Evolutionary conservation across 768 basidiomycete species (phyloP), one percentile per base, ranked within the genome.

Genomic region (Rhodotorula paludigena): DNA sequence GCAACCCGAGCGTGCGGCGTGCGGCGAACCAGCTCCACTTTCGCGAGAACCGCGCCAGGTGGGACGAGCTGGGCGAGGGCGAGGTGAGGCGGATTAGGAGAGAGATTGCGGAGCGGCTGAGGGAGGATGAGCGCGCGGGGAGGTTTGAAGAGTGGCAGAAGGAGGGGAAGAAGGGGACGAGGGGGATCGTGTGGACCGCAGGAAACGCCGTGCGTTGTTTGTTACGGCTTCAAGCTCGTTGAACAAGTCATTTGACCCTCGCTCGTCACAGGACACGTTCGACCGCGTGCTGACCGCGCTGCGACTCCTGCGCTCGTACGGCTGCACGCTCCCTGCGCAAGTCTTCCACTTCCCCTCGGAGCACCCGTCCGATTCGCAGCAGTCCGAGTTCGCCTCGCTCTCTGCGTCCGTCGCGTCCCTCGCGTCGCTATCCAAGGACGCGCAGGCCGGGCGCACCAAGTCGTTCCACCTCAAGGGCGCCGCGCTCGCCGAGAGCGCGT

Each of bases 171-270:
- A 58, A 30, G 65, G 70, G 41, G 21, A 74, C 49, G 66, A 55
- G 80, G 38, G 80, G 80, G 1, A 77, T 82, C 39, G 80, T 82
- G 20, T 79, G 81, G 74, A 80, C 81, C 15, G 81, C 81, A n/a
- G 81, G 81, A 10, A 81, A 81, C 71, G 80, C 79, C 23, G 79
- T 79, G 62, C 76, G 78, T 16, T 67, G 75, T 9, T 6, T 57
- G 33, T 51, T 74, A 23, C 74, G 73, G 28, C 32, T 14, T 39
- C 20, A 25, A 28, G 48, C 7, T 5, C 6, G 15, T 36, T 23
- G 21, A 39, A 14, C 25, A 9, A 21, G 20, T 16, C 10, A 6
- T 9, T n/a, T 7, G 41, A 49, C 21, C 16, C 32, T 11, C 8
- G 9, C 23, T 1, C 8, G 21, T 14, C 25, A 15, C 71, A 74